A percentile compares a stretch with the other conserved stretches of the same genome.
These are phyloP conservation scores for Globisporangium radiosum DNA, from an alignment of 352 stramenopile genomes.

Conservation along the genomic window DNA sequence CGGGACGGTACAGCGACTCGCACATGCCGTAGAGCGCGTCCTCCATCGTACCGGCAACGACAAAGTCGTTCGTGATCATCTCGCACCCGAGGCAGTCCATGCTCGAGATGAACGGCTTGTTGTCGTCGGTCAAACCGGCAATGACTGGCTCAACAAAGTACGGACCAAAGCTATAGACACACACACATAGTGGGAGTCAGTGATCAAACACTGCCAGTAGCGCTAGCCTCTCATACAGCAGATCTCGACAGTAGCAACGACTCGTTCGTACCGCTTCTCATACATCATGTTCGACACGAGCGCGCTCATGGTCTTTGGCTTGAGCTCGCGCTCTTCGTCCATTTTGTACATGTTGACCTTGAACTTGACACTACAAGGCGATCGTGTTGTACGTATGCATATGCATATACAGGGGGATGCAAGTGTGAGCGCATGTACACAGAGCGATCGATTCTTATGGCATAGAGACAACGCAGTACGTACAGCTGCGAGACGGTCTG, in stretches of 20 bases:
- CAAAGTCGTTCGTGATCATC: constrained; percentile 96
- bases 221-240: background rate
- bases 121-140: constrained; percentile 92
- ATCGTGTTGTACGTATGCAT: too few relatives aligned
- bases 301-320: constrained; percentile 95
- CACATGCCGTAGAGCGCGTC: constrained; percentile 98
- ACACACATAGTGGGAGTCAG: background rate
- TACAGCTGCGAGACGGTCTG: constrained; percentile 94
- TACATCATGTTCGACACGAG: constrained; percentile 97
- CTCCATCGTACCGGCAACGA: constrained; percentile 96
- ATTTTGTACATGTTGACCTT: constrained; percentile 98
- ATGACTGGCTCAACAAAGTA: constrained; percentile 99
- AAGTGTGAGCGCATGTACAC: background rate
- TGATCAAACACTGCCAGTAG: too few relatives aligned
- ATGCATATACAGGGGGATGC: background rate
- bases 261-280: constrained; percentile 86
- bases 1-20: constrained; percentile 96
- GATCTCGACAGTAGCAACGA: background rate
- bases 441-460: background rate
- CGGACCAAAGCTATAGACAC: constrained; percentile 89
- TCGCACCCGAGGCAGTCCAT: constrained; percentile 98
- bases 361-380: constrained; percentile 69
- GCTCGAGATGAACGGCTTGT: constrained; percentile 95
- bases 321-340: constrained; percentile 97
- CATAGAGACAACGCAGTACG: background rate